Conservation (phyloP, 73 alveolate genomes). For the Paramecium pentaurelia region DNA sequence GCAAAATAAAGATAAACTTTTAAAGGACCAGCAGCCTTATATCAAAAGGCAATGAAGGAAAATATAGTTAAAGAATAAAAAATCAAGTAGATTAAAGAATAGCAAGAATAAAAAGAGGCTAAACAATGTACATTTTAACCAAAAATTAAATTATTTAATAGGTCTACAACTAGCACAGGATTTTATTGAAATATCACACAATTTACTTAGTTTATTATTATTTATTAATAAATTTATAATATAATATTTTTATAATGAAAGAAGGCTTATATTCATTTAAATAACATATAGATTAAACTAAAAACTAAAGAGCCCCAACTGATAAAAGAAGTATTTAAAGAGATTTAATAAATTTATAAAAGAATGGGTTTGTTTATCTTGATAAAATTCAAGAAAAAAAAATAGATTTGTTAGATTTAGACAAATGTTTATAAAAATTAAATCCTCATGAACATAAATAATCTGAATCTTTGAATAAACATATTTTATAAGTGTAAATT, state of each 20-base stretch:
- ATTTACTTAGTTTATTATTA: not conserved
- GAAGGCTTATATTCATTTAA: not conserved
- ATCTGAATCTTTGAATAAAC: not conserved
- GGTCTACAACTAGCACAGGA: not conserved
- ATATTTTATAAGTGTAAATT: not conserved
- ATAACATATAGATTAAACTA: not conserved
- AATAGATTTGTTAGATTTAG: not conserved
- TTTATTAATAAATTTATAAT: not conserved
- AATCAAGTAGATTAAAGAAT: constrained; percentile 9
- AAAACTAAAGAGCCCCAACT: not conserved
- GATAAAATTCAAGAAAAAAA: not conserved
- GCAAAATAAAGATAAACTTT: not conserved
- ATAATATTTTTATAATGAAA: not conserved
- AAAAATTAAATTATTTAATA: not conserved
- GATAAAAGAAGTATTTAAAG: not conserved
- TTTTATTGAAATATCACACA: not conserved
- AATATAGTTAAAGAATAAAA: not conserved
- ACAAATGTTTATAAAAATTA: not conserved
- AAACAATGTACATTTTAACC: constrained; percentile 10
- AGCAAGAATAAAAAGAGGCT: not conserved
- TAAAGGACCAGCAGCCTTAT: not conserved
- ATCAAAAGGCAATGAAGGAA: not conserved
- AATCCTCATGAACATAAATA: not conserved
- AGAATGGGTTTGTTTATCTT: not conserved
- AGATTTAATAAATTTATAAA: not conserved